A percentile compares a stretch with the other conserved stretches of the same genome.
phyloP scores from a whole-genome alignment of 2,329 filamentous ascomycete genomes.

The Pseudocercospora musae region DNA sequence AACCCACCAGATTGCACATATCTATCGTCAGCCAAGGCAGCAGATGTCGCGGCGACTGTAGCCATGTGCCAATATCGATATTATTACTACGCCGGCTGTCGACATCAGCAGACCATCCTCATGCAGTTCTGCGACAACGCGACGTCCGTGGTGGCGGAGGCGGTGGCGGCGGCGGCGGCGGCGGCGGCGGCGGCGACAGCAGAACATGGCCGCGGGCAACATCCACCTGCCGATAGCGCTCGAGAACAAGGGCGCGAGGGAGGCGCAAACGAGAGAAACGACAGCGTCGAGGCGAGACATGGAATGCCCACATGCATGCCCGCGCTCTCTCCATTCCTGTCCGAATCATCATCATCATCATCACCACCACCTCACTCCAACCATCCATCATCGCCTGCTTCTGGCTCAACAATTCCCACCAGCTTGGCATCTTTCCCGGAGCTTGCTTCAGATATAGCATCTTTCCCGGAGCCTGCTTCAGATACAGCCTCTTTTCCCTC shows the following conservation, averaged over 20 bases:
- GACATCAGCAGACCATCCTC: conserved; percentile 31
- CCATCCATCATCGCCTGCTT: not conserved
- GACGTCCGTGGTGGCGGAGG: conserved; percentile 1
- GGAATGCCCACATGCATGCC: not conserved
- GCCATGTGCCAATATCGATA: conserved; percentile 35
- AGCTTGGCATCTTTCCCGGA: conserved; percentile 21
- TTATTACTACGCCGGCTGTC: conserved; percentile 31
- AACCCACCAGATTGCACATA: not conserved
- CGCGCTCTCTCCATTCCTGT: not conserved
- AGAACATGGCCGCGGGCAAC: not conserved
- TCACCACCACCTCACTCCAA: not conserved
- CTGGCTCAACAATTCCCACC: conserved; percentile 2
- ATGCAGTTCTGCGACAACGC: conserved; percentile 28
- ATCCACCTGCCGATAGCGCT: conserved; percentile 5
- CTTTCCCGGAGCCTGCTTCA: conserved; percentile 17
- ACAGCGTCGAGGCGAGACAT: not conserved
- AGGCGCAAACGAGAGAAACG: not conserved
- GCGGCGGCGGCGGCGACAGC: not conserved
- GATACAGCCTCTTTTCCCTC: conserved; percentile 15
- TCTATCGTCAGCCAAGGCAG: not conserved
- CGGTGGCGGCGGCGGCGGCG: no score
- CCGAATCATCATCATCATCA: not conserved
- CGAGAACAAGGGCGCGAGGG: conserved; percentile 2
- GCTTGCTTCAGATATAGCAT: conserved; percentile 18
- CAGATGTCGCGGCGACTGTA: conserved; percentile 10